Evolutionary conservation across 2,329 filamentous ascomycete genomes (phyloP), one percentile per base, ranked within the genome.

Genomic region (Macrophomina tecta): DNA sequence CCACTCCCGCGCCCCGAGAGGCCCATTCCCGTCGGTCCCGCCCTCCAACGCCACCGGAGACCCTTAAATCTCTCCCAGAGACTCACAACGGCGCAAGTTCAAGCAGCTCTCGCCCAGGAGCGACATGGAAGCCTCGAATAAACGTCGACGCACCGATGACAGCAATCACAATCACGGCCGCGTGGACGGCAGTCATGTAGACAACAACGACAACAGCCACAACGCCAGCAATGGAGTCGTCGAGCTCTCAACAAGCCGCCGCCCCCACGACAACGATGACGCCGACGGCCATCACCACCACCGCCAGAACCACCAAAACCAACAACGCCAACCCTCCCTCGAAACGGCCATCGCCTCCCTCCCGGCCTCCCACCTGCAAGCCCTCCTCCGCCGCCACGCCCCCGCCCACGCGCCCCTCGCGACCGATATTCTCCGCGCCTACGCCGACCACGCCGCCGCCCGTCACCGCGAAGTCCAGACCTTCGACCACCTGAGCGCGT

Each of bases 311-410:
- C 34, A 23, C 38, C 23, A 23, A 18, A 1, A 40, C 53, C n/a
- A 18, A 34, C 18, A 8, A n/a, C 53, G 53, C 4, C 34, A 9
- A 38, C 4, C 48, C 2, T 30, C 48, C 48, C 53, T 58, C 53
- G n/a, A 28, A 12, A 58, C 34, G 8, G 34, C 34, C 38, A 3
- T 58, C 36, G 5, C 34, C 36, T 9, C n/a, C 23, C 34, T 58
- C 38, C 34, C 34, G 16, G 12, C 18, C 34, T 2, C 23, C n/a
- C 34, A 58, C 2, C 34, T 58, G 12, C 16, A 23, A 16, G 34
- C 14, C 34, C 2, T 58, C 34, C 16, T 58, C 53, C 34, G 18
- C 53, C 53, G 53, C 34, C 53, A 58, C 38, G 53, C 53, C n/a
- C 6, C 2, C n/a, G 16, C 53, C 53, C 2, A 16, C 53, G 16